Evolutionary conservation across 2,329 filamentous ascomycete species (phyloP).

Genomic region (Pseudogymnoascus sp.): DNA sequence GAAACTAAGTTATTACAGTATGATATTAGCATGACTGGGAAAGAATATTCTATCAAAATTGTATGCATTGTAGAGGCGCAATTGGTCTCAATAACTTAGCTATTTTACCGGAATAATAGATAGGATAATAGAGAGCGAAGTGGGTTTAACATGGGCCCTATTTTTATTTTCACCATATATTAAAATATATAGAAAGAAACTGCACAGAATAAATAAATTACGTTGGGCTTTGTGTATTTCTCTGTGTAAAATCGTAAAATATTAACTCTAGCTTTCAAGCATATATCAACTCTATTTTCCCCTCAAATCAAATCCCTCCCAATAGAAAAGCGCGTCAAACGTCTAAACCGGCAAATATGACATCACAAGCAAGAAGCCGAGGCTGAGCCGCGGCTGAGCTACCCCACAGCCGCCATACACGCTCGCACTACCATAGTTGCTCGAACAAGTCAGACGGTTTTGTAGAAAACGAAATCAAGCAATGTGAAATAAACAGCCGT

Average conservation of each 20-base stretch:
- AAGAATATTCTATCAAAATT: neutral
- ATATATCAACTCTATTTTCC: neutral
- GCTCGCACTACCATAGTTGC: neutral
- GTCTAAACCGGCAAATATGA: neutral
- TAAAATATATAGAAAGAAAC: neutral
- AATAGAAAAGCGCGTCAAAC: neutral
- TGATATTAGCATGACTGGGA: neutral
- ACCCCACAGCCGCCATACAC: neutral
- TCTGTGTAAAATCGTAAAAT: neutral
- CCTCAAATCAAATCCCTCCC: neutral
- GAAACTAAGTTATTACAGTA: neutral
- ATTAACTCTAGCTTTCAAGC: neutral
- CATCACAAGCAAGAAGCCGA: conserved; percentile 2
- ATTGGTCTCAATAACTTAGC: neutral
- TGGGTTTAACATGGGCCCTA: neutral
- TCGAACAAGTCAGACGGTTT: neutral
- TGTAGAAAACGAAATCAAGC: neutral
- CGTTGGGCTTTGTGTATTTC: neutral
- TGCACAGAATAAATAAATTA: neutral
- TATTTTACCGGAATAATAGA: neutral
- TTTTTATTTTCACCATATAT: neutral
- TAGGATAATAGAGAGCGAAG: neutral
- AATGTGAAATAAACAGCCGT: conserved; percentile 4
- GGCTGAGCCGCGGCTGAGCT: neutral
- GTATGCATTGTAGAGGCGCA: neutral